Conservation (phyloP, 805 yeast species). For the Pichia pseudocactophila region DNA sequence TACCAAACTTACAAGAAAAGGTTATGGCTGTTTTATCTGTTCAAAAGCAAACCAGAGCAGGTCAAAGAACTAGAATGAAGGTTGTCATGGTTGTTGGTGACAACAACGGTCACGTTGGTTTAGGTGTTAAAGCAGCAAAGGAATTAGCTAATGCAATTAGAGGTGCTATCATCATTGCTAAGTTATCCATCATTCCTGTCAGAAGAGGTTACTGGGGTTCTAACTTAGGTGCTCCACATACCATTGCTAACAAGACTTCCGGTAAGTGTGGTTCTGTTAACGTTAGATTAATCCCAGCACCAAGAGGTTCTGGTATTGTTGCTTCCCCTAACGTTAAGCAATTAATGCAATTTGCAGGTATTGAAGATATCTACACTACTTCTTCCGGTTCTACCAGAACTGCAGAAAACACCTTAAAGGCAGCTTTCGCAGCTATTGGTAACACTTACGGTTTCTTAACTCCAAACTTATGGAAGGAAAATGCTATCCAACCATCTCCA, state of each 20-base stretch:
- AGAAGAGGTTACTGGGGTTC: constrained; percentile 99
- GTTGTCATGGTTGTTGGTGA: constrained; percentile 99
- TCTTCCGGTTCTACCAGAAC: constrained; percentile 99
- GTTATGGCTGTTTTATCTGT: constrained; percentile 99
- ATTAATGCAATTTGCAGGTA: constrained; percentile 98
- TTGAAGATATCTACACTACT: constrained; percentile 98
- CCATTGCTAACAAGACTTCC: constrained; percentile 94
- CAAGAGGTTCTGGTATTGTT: constrained; percentile 99
- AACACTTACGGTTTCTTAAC: constrained; percentile 99
- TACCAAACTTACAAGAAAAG: constrained; percentile 95
- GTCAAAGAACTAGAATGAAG: constrained; percentile 99
- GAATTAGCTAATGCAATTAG: constrained; percentile 99
- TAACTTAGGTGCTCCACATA: constrained; percentile 99
- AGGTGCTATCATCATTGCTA: constrained; percentile 99
- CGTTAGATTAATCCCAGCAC: constrained; percentile 99
- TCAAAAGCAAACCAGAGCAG: constrained; percentile 99
- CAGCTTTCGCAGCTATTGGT: constrained; percentile 98
- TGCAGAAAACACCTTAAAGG: constrained; percentile 99
- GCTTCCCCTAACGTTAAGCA: constrained; percentile 99
- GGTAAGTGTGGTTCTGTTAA: constrained; percentile 99
- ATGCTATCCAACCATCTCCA: constrained; percentile 82
- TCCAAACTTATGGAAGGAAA: constrained; percentile 95
- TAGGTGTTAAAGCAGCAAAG: constrained; percentile 99
- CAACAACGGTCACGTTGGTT: constrained; percentile 99
- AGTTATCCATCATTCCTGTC: constrained; percentile 97